Conservation (phyloP, 139 green algal genomes). For the Dunaliella sp. region DNA sequence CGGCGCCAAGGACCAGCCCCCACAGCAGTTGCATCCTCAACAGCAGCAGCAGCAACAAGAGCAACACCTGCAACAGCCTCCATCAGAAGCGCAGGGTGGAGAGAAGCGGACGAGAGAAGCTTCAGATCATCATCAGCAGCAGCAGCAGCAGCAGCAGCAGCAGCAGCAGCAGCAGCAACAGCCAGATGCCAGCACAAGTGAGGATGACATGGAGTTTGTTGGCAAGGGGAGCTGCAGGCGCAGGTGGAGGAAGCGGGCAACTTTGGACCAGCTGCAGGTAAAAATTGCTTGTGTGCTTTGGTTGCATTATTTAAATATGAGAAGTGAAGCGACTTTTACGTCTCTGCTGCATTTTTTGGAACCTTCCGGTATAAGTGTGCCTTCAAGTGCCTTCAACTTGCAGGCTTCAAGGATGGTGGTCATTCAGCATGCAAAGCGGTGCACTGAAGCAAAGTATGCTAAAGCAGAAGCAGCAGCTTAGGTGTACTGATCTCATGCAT, state of each 20-base stretch:
- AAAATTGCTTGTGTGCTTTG: no score
- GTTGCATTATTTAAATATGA: no score
- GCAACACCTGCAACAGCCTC: background rate
- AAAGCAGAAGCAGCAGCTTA: no score
- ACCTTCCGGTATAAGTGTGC: no score
- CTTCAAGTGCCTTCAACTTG: no score
- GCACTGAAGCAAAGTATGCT: no score
- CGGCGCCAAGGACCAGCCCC: background rate
- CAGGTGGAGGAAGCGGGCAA: background rate
- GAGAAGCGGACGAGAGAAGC: background rate
- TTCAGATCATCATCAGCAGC: background rate
- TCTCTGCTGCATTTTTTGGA: no score
- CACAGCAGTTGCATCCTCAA: background rate
- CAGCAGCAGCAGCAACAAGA: background rate
- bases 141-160: conserved; percentile 10
- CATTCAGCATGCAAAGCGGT: no score
- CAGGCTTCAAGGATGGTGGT: no score
- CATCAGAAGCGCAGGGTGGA: background rate
- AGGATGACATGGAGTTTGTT: background rate
- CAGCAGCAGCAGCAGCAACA: conserved; percentile 1
- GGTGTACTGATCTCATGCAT: no score
- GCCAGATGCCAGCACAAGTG: background rate
- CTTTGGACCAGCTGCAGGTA: background rate
- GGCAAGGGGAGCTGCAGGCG: background rate
- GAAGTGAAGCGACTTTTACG: no score